Evolutionary conservation across 257 asterid species (phyloP).

Genomic region (Sherardia arvensis): DNA sequence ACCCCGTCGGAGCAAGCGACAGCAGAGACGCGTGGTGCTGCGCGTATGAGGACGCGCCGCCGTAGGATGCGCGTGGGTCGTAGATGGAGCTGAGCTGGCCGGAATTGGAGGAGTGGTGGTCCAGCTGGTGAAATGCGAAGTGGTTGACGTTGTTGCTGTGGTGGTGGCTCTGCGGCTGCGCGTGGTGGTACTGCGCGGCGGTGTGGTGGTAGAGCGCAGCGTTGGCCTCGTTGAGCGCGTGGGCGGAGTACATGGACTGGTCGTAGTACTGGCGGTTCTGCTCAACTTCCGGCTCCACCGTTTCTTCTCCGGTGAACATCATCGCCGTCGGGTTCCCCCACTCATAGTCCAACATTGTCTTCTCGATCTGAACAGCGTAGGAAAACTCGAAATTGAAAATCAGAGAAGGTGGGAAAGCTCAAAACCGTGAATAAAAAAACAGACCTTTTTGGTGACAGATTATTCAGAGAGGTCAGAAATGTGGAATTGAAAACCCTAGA

Average conservation of each 20-base stretch:
- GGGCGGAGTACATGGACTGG: constrained; percentile 41
- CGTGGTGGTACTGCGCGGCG: constrained; percentile 33
- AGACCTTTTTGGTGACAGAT: constrained; percentile 14
- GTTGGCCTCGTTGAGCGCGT: constrained; percentile 23
- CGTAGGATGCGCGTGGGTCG: constrained; percentile 35
- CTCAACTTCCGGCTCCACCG: constrained; percentile 32
- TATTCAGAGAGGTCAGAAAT: constrained; percentile 9
- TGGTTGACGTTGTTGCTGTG: constrained; percentile 8
- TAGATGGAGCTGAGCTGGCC: constrained; percentile 26
- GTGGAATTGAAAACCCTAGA: constrained; percentile 29
- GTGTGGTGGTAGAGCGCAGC: constrained; percentile 32
- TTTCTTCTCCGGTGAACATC: constrained; percentile 60
- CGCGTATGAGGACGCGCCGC: constrained; percentile 24
- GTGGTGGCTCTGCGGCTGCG: constrained; percentile 15
- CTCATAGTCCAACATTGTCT: constrained; percentile 75
- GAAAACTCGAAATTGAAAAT: constrained; percentile 10
- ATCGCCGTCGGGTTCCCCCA: constrained; percentile 74
- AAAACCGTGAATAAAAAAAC: neutral
- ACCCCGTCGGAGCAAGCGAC: constrained; percentile 45
- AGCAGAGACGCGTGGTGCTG: constrained; percentile 39
- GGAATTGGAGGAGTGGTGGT: neutral
- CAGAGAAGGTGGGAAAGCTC: neutral
- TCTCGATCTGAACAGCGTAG: constrained; percentile 17
- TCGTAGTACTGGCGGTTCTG: constrained; percentile 44
- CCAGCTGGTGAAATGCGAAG: constrained; percentile 24